phyloP scores from a whole-genome alignment of 352 stramenopile species.

The Globisporangium echinulatum region DNA sequence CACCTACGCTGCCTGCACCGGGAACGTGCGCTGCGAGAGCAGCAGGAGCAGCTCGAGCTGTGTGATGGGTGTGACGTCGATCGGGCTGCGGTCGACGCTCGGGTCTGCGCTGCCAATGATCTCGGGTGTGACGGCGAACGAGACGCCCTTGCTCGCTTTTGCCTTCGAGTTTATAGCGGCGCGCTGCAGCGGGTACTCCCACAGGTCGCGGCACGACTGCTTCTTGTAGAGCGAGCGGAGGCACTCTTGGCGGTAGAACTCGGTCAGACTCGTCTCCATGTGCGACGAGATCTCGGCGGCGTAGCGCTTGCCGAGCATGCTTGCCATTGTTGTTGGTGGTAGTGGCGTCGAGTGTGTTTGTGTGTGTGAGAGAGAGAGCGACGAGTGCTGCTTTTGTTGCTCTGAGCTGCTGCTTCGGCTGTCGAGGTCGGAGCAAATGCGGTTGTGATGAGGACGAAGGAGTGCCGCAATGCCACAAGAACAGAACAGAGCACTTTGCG shows the following conservation, averaged over 20 bases:
- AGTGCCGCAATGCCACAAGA: neutral
- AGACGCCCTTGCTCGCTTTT: constrained; percentile 65
- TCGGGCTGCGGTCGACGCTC: constrained; percentile 62
- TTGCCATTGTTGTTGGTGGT: constrained; percentile 8
- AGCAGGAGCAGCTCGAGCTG: constrained; percentile 70
- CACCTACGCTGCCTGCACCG: constrained; percentile 12
- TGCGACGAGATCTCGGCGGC: constrained; percentile 43
- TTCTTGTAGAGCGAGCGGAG: constrained; percentile 70
- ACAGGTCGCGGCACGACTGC: constrained; percentile 35
- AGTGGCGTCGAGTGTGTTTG: constrained; percentile 11
- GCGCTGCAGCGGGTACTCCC: constrained; percentile 26
- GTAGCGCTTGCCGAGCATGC: constrained; percentile 67
- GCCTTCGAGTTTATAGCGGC: constrained; percentile 14
- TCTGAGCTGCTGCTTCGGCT: constrained; percentile 11
- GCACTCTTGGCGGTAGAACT: constrained; percentile 81
- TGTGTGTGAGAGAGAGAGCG: too few relatives aligned
- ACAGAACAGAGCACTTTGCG: neutral
- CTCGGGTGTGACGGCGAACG: constrained; percentile 45
- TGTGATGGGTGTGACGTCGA: constrained; percentile 70
- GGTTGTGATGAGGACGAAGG: constrained; percentile 18
- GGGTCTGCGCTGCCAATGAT: constrained; percentile 73
- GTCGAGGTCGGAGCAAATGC: constrained; percentile 23
- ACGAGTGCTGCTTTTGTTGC: neutral
- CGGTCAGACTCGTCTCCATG: constrained; percentile 61
- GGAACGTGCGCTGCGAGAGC: constrained; percentile 71